These are phyloP conservation scores for Xylaria flabelliformis DNA, from an alignment of 495 filamentous ascomycete genomes.

Conservation along the genomic window DNA sequence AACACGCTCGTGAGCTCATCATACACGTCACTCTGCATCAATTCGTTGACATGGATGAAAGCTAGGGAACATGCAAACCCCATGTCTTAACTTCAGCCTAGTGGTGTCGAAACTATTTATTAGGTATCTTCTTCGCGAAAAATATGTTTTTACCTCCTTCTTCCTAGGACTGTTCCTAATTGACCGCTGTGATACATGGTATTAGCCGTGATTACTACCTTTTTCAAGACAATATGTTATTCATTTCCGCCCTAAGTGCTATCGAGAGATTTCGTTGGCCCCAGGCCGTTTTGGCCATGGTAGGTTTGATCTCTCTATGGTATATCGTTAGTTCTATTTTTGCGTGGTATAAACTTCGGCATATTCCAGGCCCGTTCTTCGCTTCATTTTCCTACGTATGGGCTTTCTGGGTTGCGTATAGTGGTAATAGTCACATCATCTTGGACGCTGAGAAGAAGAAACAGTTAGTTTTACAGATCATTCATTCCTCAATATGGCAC, in stretches of 20 bases:
- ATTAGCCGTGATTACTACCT: background rate
- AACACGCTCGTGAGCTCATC: background rate
- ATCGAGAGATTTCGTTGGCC: slow-evolving; percentile 4
- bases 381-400: slow-evolving; percentile 21
- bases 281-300: background rate
- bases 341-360: slow-evolving; percentile 17
- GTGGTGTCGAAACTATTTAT: background rate
- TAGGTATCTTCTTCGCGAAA: background rate
- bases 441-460: background rate
- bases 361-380: slow-evolving; percentile 18
- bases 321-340: slow-evolving; percentile 6
- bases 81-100: background rate
- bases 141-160: background rate
- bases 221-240: background rate
- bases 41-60: background rate
- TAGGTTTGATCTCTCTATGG: background rate
- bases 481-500: background rate
- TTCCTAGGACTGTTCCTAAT: background rate
- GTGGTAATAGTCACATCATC: background rate
- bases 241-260: background rate
- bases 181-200: background rate
- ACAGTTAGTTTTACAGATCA: background rate
- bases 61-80: background rate
- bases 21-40: background rate
- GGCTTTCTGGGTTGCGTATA: background rate